Percentiles rank a stretch among this genome's conserved stretches.
Conservation (phyloP, 768 basidiomycete species). For the Lactifluus rugatus region DNA sequence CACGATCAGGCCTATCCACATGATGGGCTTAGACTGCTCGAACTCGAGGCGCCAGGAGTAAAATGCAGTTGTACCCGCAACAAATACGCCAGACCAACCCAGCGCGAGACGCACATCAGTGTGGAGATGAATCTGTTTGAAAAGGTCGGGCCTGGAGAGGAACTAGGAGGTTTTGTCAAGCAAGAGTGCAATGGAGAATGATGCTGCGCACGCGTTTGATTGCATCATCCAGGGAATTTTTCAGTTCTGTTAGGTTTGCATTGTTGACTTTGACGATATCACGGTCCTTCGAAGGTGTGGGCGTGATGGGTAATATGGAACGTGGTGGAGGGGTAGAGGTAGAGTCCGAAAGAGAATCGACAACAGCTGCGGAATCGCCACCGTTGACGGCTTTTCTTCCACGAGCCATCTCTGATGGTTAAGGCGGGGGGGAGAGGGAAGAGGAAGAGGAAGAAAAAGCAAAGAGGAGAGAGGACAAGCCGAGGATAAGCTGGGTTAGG, state of each 20-base stretch:
- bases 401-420: slow-evolving; percentile 12
- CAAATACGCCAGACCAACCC: slow-evolving; percentile 79
- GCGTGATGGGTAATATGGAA: slow-evolving; percentile 18
- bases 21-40: slow-evolving; percentile 72
- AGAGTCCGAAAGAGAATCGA: slow-evolving; percentile 12
- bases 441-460: background rate
- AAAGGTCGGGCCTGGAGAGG: slow-evolving; percentile 68
- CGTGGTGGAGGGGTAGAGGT: slow-evolving; percentile 5
- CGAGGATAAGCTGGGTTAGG: background rate
- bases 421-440: background rate
- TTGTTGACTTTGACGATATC: slow-evolving; percentile 44
- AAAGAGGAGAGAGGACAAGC: background rate
- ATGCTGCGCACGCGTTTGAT: slow-evolving; percentile 58
- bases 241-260: slow-evolving; percentile 40
- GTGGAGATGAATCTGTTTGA: slow-evolving; percentile 79
- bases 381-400: slow-evolving; percentile 19
- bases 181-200: background rate
- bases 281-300: slow-evolving; percentile 22
- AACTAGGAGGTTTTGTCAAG: slow-evolving; percentile 40
- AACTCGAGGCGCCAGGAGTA: slow-evolving; percentile 88
- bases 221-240: slow-evolving; percentile 67
- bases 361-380: background rate
- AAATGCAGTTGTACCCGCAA: slow-evolving; percentile 71
- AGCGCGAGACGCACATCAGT: slow-evolving; percentile 81
- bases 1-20: slow-evolving; percentile 72